phyloP scores from a whole-genome alignment of 2,329 filamentous ascomycete genomes.

The Sporothrix luriei region DNA sequence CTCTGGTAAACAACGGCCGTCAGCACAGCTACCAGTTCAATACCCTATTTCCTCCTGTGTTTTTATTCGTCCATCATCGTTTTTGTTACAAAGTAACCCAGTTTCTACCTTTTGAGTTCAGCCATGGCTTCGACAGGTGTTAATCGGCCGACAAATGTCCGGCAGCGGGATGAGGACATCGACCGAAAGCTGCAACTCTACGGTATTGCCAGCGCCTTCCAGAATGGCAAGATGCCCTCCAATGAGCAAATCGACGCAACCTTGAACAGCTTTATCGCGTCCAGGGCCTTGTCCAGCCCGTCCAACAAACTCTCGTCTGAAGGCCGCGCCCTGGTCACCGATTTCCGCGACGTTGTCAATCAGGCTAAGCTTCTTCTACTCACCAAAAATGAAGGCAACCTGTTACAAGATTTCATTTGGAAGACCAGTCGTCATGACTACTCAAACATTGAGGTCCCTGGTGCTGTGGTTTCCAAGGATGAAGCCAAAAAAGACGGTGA shows the following conservation, averaged over 20 bases:
- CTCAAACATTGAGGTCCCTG: slow-evolving; percentile 62
- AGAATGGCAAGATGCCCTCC: slow-evolving; percentile 86
- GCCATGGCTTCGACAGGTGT: slow-evolving; percentile 47
- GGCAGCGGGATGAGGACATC: slow-evolving; percentile 81
- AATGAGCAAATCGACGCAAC: slow-evolving; percentile 96
- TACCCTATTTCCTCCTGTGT: no score
- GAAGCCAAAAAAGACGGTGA: slow-evolving; percentile 80
- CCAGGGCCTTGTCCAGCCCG: slow-evolving; percentile 68
- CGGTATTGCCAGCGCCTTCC: slow-evolving; percentile 83
- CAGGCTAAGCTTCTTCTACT: slow-evolving; percentile 83
- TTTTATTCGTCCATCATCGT: neutral
- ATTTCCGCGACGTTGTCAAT: slow-evolving; percentile 77
- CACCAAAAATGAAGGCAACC: slow-evolving; percentile 91
- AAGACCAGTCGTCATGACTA: slow-evolving; percentile 78
- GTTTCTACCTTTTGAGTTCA: neutral
- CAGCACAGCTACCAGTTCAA: neutral
- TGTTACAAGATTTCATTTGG: slow-evolving; percentile 97
- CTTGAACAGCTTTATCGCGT: slow-evolving; percentile 81
- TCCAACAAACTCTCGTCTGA: slow-evolving; percentile 78
- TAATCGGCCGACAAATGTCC: slow-evolving; percentile 72
- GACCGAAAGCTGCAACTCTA: slow-evolving; percentile 94
- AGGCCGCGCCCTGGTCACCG: slow-evolving; percentile 74
- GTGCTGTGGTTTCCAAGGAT: slow-evolving; percentile 72
- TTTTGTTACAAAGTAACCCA: no score
- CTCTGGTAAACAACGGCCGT: neutral